Base-by-base conservation (phyloP, 2,329 filamentous ascomycete genomes). In the Neobulgaria alba region DNA sequence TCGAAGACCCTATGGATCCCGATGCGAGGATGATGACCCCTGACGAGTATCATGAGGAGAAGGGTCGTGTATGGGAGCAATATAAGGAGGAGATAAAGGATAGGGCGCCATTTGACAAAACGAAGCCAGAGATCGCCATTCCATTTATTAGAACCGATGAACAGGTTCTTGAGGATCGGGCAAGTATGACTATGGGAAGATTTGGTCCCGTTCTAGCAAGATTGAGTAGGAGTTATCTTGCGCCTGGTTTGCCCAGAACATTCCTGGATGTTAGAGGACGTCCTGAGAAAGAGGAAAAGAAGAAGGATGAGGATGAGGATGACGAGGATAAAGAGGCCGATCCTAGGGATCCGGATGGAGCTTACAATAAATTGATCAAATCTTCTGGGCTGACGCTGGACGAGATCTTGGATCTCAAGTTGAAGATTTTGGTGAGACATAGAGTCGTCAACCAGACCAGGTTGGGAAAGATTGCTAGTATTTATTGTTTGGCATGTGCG, bases 391-490 rank as follows among this genome's bases (percentile, higher is more conserved):
- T 79, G 61, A 66, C 53, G 14, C 63, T 79, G 42, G 52, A 57
- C 37, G 63, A 79, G 17, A 71, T 81, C 51, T 49, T 71, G 34
- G 51, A 58, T 4, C 59, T 94, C 44, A 69, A 75, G 43, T 67
- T 75, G 49, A 95, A 93, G 72, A 70, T 73, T 35, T 66, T 98
- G 34, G 83, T 94, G 34, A 58, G 60, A 3, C 85, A 90, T 57
- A 64, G 66, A 30, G 92, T 98, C 44, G 71, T 77, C 50, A 96
- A 98, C 66, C 90, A 96, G 72, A 96, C 92, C 16, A 85, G 90
- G 68, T 78, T 98, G 65, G 92, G 92, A 60, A 98, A 96, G 72
- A 82, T 98, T 45, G 73, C 74, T 52, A 85, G 82, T 62, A 56
- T 72, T 30, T 93, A 90, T 56, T 72, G 78, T 54, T 67, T 96